These are phyloP conservation scores for Carnegiea gigantea DNA, from an alignment of 179 eudicot genomes.

Conservation along the genomic window DNA sequence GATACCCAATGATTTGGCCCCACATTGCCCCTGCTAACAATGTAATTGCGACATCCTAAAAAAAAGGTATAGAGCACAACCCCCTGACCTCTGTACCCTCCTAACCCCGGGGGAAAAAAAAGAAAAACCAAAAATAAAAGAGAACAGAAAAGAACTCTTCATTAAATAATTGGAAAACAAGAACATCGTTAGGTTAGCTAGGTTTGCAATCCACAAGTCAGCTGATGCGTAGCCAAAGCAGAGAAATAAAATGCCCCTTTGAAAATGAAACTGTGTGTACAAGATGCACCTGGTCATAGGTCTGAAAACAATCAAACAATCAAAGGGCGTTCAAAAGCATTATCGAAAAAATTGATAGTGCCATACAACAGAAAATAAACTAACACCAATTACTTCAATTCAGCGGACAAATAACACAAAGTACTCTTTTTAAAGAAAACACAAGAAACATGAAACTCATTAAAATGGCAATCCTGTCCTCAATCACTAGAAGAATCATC, in stretches of 20 bases:
- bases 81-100: no score
- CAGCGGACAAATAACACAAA: neutral
- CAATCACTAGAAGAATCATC: slow-evolving; percentile 71
- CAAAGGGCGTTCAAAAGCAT: neutral
- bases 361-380: neutral
- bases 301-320: no score
- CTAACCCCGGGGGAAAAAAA: no score
- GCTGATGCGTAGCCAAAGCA: neutral
- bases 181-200: neutral
- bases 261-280: neutral
- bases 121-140: no score
- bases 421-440: neutral
- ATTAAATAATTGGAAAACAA: neutral
- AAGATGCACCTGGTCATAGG: neutral
- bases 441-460: neutral
- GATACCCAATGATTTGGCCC: no score
- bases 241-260: neutral
- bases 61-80: no score
- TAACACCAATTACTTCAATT: no score
- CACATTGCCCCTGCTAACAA: no score
- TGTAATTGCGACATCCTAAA: no score
- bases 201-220: neutral
- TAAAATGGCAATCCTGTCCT: neutral
- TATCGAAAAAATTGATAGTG: neutral
- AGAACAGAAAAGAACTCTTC: no score